Base-by-base conservation (phyloP, 352 stramenopile species). In the Globisporangium ultimum region DNA sequence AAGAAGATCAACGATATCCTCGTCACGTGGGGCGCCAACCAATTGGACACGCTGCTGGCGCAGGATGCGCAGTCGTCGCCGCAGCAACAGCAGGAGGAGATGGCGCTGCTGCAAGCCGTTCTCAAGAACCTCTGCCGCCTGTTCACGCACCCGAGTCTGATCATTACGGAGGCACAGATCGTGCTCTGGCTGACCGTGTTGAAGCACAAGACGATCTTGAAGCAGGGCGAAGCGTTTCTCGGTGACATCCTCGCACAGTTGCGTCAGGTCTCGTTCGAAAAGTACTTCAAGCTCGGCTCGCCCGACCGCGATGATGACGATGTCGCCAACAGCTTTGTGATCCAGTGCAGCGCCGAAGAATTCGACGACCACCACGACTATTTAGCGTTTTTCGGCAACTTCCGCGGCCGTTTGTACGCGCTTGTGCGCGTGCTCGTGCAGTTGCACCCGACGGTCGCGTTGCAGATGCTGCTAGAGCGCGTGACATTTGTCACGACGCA, bases 291-390 rank as follows among this genome's bases (percentile, higher is more conserved):
- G 58, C 49, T 93, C 3, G 63, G 73, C 2, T 91, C 80, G 0
- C 84, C 84, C 1, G 80, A 90, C 20, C 80, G 80, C 18, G 79
- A 86, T 0, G 66, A 72, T 46, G 54, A 66, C 36, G 66, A 72
- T 45, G 54, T 63, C 32, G 48, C 63, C 0, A 71, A 83, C 18
- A 78, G 61, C 10, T 38, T 58, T 21, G 69, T 67, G 7, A 82
- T 70, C 48, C 43, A 69, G 18, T 80, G 72, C 53, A 86, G 76
- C 41, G 70, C 58, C 43, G 58, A 81, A 60, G 84, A 93, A 14
- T 93, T 91, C 58, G 84, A 93, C 24, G 81, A 91, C 45, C 74
- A 91, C 48, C 60, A 75, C 38, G 81, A 88, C 59, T 93, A 88
- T 62, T 58, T 82, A 32, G 52, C 78, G 17, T 93, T 88, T 59